Conservation (phyloP, 768 basidiomycete genomes). For the Kwoniella pini region DNA sequence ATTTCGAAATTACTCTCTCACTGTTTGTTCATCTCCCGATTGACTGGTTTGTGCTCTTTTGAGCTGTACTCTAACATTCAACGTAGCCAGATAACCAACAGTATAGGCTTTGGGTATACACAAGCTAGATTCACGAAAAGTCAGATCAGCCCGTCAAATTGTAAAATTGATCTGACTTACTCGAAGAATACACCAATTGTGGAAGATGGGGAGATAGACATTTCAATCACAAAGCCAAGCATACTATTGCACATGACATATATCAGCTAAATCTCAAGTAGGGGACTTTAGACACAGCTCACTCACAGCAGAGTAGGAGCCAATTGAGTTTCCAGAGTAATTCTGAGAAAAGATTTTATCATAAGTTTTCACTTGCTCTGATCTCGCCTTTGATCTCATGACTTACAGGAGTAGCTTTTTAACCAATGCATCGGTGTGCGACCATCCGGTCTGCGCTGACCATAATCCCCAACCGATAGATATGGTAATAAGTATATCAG, state of each 20-base stretch:
- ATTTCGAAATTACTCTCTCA: too few species aligned
- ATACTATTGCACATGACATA: background rate
- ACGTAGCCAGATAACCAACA: constrained; percentile 6
- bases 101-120: constrained; percentile 15
- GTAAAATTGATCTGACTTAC: too few species aligned
- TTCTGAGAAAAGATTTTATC: background rate
- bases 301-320: constrained; percentile 11
- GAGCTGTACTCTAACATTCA: constrained; percentile 17
- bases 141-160: too few species aligned
- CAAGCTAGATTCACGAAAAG: constrained; percentile 5
- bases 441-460: constrained; percentile 39
- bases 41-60: constrained; percentile 1
- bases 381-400: too few species aligned
- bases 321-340: constrained; percentile 16
- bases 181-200: constrained; percentile 17
- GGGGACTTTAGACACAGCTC: background rate
- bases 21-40: background rate
- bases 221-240: constrained; percentile 8
- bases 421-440: constrained; percentile 28
- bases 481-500: constrained; percentile 36
- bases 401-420: constrained; percentile 11
- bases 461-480: constrained; percentile 29
- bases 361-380: too few species aligned
- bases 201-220: constrained; percentile 5
- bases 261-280: too few species aligned